These are phyloP conservation scores for Paxillus ammoniavirescens DNA, from an alignment of 768 basidiomycete genomes.

Conservation along the genomic window DNA sequence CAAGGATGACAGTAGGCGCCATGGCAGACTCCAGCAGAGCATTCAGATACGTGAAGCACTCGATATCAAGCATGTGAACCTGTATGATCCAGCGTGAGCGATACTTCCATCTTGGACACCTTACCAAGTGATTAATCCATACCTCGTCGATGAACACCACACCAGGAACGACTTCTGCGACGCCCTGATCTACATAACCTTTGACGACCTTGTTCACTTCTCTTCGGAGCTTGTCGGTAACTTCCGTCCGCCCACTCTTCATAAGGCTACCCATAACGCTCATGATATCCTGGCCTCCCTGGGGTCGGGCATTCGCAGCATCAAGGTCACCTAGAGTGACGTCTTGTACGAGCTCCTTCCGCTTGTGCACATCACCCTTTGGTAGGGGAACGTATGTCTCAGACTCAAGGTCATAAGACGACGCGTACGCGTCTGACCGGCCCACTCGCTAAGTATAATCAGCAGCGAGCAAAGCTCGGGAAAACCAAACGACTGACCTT, in stretches of 20 bases:
- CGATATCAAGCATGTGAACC: conserved; percentile 99
- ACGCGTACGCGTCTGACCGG: conserved; percentile 95
- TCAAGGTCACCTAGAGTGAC: conserved; percentile 94
- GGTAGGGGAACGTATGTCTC: conserved; percentile 98
- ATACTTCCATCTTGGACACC: background rate
- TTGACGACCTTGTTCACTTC: conserved; percentile 99
- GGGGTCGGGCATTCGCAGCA: conserved; percentile 93
- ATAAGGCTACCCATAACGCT: conserved; percentile 93
- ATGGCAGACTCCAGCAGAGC: conserved; percentile 93
- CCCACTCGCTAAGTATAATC: conserved; percentile 74
- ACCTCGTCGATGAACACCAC: conserved; percentile 99
- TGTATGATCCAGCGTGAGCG: conserved; percentile 31
- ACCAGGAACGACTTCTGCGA: conserved; percentile 96
- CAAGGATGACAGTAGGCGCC: conserved; percentile 96
- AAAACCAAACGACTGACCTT: conserved; percentile 56
- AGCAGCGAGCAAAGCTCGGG: conserved; percentile 1
- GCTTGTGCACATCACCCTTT: conserved; percentile 95
- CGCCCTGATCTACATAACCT: conserved; percentile 96
- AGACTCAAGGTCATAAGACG: conserved; percentile 95
- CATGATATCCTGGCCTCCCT: conserved; percentile 98
- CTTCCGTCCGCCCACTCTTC: conserved; percentile 90
- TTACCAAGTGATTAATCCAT: conserved; percentile 18
- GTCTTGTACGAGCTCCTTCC: conserved; percentile 93
- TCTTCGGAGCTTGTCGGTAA: conserved; percentile 91
- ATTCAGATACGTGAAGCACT: conserved; percentile 98